Evolutionary conservation across 345 rosid genomes (phyloP).

Genomic region (Gossypium rotundifolium): DNA sequence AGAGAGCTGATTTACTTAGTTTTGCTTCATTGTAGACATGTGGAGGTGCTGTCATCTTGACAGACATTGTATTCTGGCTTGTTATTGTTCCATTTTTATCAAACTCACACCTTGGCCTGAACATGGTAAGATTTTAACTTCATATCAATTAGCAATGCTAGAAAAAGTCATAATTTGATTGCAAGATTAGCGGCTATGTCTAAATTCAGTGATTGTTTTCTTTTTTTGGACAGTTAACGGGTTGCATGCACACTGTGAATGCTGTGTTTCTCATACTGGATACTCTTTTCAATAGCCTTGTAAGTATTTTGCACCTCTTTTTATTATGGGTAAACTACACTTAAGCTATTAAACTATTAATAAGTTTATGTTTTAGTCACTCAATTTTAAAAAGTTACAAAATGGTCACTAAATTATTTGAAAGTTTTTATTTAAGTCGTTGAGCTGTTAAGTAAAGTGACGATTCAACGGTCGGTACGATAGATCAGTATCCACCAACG

Average conservation of each 20-base stretch:
- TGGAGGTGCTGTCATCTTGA: conserved; percentile 76
- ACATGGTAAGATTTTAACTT: conserved; percentile 37
- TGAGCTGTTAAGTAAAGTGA: too few species aligned
- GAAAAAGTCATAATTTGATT: not conserved
- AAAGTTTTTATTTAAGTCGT: too few species aligned
- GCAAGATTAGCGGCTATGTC: not conserved
- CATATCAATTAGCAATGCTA: not conserved
- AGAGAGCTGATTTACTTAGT: not conserved
- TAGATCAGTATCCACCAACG: too few species aligned
- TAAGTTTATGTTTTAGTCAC: fast-evolving
- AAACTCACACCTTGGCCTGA: conserved; percentile 48
- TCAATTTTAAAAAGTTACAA: too few species aligned
- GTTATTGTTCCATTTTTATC: conserved; percentile 66
- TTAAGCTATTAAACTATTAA: too few species aligned
- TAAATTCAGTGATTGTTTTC: not conserved
- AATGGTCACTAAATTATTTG: too few species aligned
- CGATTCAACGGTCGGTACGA: fast-evolving
- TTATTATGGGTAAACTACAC: too few species aligned
- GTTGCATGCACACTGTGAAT: conserved; percentile 72
- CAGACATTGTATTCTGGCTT: conserved; percentile 74
- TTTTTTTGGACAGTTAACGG: conserved; percentile 56
- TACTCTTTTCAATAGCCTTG: conserved; percentile 60
- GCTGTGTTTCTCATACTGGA: conserved; percentile 57
- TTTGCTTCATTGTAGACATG: conserved; percentile 38
- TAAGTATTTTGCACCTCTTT: conserved; percentile 27